These are phyloP conservation scores for Phytophthora agathidicida DNA, from an alignment of 352 stramenopile species.

Conservation along the genomic window DNA sequence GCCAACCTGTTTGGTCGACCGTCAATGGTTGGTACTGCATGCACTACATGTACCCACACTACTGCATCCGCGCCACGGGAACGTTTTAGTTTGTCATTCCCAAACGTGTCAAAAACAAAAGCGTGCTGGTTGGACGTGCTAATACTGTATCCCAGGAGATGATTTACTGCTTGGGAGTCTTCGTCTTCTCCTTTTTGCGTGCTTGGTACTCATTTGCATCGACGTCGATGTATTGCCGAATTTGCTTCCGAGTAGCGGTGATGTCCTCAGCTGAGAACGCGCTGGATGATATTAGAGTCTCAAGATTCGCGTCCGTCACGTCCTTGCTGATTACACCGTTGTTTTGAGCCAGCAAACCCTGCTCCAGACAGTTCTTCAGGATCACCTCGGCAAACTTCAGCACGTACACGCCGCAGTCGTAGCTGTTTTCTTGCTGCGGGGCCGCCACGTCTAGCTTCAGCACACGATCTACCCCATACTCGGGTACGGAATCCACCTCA, in stretches of 20 bases:
- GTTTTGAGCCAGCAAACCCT: conserved; percentile 25
- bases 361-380: conserved; percentile 43
- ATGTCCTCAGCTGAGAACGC: conserved; percentile 56
- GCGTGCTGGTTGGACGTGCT: conserved; percentile 2
- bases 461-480: conserved; percentile 48
- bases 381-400: conserved; percentile 70
- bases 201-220: conserved; percentile 38
- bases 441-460: conserved; percentile 40
- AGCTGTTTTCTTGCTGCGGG: conserved; percentile 66
- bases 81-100: too few species aligned
- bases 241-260: conserved; percentile 31
- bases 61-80: too few species aligned
- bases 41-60: too few species aligned
- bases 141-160: conserved; percentile 1
- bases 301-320: conserved; percentile 48
- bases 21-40: too few species aligned
- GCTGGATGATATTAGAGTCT: conserved; percentile 40
- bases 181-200: conserved; percentile 25
- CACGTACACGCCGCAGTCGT: conserved; percentile 73
- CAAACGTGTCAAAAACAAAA: too few species aligned
- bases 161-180: conserved; percentile 6
- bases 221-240: conserved; percentile 41
- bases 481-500: conserved; percentile 6
- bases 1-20: too few species aligned
- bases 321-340: conserved; percentile 42